Base-by-base conservation (phyloP, 2,329 filamentous ascomycete species). In the Volutella citrinella region DNA sequence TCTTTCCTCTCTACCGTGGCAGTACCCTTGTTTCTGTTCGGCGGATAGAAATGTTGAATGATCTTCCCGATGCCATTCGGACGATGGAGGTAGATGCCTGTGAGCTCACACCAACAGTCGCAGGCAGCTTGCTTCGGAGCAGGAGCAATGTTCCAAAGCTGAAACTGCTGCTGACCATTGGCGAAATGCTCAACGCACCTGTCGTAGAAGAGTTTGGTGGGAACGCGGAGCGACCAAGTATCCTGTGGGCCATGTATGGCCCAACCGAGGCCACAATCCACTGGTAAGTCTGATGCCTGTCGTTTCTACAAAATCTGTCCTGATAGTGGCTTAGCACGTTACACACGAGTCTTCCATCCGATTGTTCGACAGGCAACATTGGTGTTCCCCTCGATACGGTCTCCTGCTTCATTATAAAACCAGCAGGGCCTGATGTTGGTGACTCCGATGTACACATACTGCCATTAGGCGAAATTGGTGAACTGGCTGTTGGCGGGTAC, bases 221-320 rank as follows among this genome's bases (percentile, higher is more conserved):
- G 4, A 64, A 68, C 9, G 52, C 59, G 1, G 54, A 54, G 1
- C 63, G 61, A 7, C 56, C 66, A 3, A 82, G 84, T 46, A 80
- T 95, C 26, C 69, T 96, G 1, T 90, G 87, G 75, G 90, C 82
- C 20, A 95, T 95, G 88, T 96, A 96, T 55, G 90, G 90, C 1
- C 90, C 90, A 3, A 96, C 90, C 0, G 90, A 96, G 63, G 87
- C 87, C 7, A 80, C 89, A 0, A 95, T 96, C 37, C 90, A 96
- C 56, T 96, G 76, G 72, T 74, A 53, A 60, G 64, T 45, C 3
- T 10, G 14, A 27, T n/a, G n/a, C 10, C 10, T 23, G 6, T 15
- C 19, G 19, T 5, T 14, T 7, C 6, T 23, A 3, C 15, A 26
- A 15, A 10, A 10, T 34, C 3, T n/a, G 18, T 11, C 12, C n/a